phyloP scores from a whole-genome alignment of 768 basidiomycete species.

The Tylopilus sp. region DNA sequence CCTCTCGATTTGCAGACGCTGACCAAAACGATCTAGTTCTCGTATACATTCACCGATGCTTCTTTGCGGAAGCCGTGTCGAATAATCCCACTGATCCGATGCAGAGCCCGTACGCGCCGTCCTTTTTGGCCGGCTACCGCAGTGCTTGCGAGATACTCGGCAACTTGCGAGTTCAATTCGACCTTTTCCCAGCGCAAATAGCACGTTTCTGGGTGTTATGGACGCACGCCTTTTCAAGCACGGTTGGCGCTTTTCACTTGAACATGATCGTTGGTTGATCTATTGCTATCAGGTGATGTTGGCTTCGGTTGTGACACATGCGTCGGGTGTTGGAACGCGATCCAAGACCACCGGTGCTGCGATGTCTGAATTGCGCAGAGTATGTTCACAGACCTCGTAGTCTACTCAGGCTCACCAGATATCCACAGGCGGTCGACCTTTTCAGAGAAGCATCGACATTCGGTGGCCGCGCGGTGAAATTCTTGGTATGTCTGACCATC shows the following conservation, averaged over 20 bases:
- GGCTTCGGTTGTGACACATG: constrained; percentile 72
- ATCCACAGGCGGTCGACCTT: constrained; percentile 49
- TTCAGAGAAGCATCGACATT: constrained; percentile 60
- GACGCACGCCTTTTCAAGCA: constrained; percentile 68
- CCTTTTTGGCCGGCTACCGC: constrained; percentile 65
- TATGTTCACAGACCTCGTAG: constrained; percentile 4
- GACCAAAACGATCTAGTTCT: constrained; percentile 42
- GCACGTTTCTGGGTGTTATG: constrained; percentile 69
- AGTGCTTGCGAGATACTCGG: constrained; percentile 58
- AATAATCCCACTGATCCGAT: constrained; percentile 66
- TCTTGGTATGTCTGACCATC: constrained; percentile 46
- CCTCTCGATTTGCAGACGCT: not conserved
- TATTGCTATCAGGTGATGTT: constrained; percentile 57
- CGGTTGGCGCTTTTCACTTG: constrained; percentile 38
- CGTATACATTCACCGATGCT: constrained; percentile 70
- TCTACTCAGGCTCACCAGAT: not conserved
- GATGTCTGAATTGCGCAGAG: constrained; percentile 53
- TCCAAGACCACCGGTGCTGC: constrained; percentile 73
- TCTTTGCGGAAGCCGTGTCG: constrained; percentile 70
- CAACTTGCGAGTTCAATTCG: constrained; percentile 47
- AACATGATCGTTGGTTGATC: not conserved
- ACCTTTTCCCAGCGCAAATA: constrained; percentile 53
- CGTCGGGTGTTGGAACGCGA: constrained; percentile 39
- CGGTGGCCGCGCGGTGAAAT: constrained; percentile 68
- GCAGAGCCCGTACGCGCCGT: constrained; percentile 62